Conservation (phyloP, 2,329 filamentous ascomycete genomes). For the Calonectria leucothoes region DNA sequence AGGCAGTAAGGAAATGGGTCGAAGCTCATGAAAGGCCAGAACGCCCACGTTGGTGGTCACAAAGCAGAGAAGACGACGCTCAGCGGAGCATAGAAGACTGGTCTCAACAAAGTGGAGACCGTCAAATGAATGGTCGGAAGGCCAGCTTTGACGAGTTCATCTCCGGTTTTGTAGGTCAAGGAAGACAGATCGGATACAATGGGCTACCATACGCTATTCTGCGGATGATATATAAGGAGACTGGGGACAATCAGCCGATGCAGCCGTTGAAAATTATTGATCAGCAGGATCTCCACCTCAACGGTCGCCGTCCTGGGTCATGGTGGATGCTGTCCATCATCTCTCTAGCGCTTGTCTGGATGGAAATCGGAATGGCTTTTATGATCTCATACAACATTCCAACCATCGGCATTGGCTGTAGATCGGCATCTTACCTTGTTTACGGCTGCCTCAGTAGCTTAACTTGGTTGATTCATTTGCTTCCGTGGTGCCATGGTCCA, state of each 20-base stretch:
- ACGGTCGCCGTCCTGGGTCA: neutral
- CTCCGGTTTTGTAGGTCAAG: neutral
- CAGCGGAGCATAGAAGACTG: too few relatives aligned
- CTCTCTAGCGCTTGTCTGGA: neutral
- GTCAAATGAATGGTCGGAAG: too few relatives aligned
- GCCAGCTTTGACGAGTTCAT: neutral
- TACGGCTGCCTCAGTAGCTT: neutral
- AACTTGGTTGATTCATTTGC: neutral
- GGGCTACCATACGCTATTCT: neutral
- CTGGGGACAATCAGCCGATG: neutral
- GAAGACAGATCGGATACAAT: neutral
- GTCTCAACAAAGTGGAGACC: too few relatives aligned
- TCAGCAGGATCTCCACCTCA: too few relatives aligned
- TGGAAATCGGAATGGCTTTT: neutral
- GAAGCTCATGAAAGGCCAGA: neutral
- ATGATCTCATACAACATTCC: neutral
- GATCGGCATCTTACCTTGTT: neutral
- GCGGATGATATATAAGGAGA: neutral
- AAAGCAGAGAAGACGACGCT: neutral
- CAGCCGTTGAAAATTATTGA: neutral
- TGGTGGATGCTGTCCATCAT: neutral
- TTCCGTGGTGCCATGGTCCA: neutral
- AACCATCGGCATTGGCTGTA: neutral
- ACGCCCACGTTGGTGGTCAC: neutral
- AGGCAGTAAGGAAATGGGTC: neutral